These are phyloP conservation scores for Amanita fuliginea DNA, from an alignment of 768 basidiomycete species.

Conservation along the genomic window DNA sequence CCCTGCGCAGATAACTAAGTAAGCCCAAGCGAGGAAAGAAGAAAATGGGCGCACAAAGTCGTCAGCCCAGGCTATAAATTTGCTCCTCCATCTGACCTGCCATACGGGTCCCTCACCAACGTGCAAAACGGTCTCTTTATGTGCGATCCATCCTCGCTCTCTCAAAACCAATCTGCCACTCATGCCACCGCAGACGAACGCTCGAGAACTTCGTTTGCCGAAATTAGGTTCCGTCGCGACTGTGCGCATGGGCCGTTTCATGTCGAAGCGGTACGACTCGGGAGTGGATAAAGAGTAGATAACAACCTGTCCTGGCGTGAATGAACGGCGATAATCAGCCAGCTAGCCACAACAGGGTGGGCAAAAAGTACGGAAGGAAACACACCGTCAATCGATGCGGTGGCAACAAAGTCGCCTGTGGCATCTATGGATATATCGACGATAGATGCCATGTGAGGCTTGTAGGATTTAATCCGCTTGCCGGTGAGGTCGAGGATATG, in stretches of 20 bases:
- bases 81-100: conserved; percentile 79
- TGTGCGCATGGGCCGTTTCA: conserved; percentile 86
- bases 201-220: conserved; percentile 60
- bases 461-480: conserved; percentile 77
- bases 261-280: conserved; percentile 79
- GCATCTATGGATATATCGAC: conserved; percentile 77
- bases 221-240: conserved; percentile 89
- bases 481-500: conserved; percentile 77
- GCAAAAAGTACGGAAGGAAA: not conserved
- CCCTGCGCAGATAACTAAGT: conserved; percentile 44
- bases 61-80: conserved; percentile 92
- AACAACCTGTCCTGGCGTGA: conserved; percentile 71
- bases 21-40: not conserved
- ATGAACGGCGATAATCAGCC: not conserved
- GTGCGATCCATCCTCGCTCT: conserved; percentile 95
- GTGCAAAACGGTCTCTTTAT: conserved; percentile 80
- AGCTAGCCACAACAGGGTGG: conserved; percentile 10
- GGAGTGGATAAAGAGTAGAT: conserved; percentile 71
- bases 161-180: conserved; percentile 77
- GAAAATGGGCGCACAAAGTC: conserved; percentile 47
- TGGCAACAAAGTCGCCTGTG: conserved; percentile 82
- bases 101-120: conserved; percentile 90
- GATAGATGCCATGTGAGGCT: conserved; percentile 82
- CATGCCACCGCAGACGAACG: conserved; percentile 88
- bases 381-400: conserved; percentile 89